These are phyloP conservation scores for Mycena maculata DNA, from an alignment of 768 basidiomycete genomes.

Conservation along the genomic window DNA sequence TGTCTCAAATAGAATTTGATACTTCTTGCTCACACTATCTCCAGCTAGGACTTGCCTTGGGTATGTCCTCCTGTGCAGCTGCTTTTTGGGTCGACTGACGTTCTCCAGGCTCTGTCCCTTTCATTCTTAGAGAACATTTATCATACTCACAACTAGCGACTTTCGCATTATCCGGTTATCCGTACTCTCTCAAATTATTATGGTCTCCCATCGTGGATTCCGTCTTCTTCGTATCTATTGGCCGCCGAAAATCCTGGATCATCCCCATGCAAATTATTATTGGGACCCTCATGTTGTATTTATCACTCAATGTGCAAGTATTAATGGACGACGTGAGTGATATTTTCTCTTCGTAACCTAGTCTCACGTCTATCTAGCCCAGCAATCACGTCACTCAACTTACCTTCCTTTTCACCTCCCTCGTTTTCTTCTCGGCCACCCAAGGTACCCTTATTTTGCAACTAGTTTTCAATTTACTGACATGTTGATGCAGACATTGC, in stretches of 20 bases:
- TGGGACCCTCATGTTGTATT: slow-evolving; percentile 83
- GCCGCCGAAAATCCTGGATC: slow-evolving; percentile 99
- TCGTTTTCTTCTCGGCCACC: slow-evolving; percentile 96
- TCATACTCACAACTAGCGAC: slow-evolving; percentile 97
- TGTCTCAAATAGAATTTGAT: slow-evolving; percentile 43
- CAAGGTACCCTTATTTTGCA: slow-evolving; percentile 72
- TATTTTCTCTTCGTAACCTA: slow-evolving; percentile 24
- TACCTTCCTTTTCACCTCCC: slow-evolving; percentile 85
- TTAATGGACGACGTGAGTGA: slow-evolving; percentile 80
- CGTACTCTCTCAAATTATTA: slow-evolving; percentile 95
- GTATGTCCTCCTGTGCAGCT: slow-evolving; percentile 50
- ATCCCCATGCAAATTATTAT: slow-evolving; percentile 96
- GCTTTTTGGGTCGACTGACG: background rate
- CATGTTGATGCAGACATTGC: slow-evolving; percentile 79
- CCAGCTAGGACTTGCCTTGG: slow-evolving; percentile 90
- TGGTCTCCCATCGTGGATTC: slow-evolving; percentile 99
- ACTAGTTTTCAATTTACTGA: slow-evolving; percentile 29
- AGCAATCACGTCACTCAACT: slow-evolving; percentile 81
- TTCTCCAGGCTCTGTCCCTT: slow-evolving; percentile 88
- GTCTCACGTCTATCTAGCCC: slow-evolving; percentile 63
- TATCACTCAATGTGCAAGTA: slow-evolving; percentile 78
- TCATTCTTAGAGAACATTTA: slow-evolving; percentile 93
- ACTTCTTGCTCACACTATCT: slow-evolving; percentile 19
- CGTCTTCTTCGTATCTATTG: slow-evolving; percentile 80
- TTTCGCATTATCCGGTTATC: slow-evolving; percentile 92